Base-by-base conservation (phyloP, 78 protist genomes). In the Dictyostelium capitatum region DNA sequence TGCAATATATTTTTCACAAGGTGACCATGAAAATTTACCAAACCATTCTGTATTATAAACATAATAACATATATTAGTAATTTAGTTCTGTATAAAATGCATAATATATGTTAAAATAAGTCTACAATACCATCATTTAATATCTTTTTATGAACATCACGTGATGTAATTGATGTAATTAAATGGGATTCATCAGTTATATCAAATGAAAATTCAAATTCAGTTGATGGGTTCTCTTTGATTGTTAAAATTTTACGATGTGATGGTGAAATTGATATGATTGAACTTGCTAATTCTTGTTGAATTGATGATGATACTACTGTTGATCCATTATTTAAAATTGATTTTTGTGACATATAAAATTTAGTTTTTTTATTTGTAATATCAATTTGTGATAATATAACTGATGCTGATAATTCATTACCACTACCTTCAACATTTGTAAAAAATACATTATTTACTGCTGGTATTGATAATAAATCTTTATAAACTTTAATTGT, bases 11-110 rank as follows among this genome's bases (percentile, higher is more conserved):
- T 75, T 72, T 30, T 85, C 92, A 75, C 92, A 85, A 74, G 92
- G 92, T 56, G 92, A 85, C 92, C 92, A 85, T 74, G 92, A 85
- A 46, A 85, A 73, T 20, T 53, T 56, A 53, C 92, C 92, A 75
- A 85, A 85, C 92, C 92, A 85, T 74, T 85, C 92, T 85, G 11
- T 53, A 37, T 59, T 11, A n/a, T n/a, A n/a, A n/a, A n/a, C 43
- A 37, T 51, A 51, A 51, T 3, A 37, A 37, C 2, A 37, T 23
- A 15, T 23, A 65, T 65, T 30, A 28, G 10, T 51, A n/a, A n/a
- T n/a, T n/a, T n/a, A n/a, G n/a, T n/a, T n/a, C n/a, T n/a, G n/a
- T n/a, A n/a, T n/a, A n/a, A n/a, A n/a, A n/a, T n/a, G n/a, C n/a
- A n/a, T n/a, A n/a, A n/a, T n/a, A n/a, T n/a, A n/a, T n/a, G n/a